Conservation (phyloP, 495 filamentous ascomycete species). For the Aspergillus conjunctus region DNA sequence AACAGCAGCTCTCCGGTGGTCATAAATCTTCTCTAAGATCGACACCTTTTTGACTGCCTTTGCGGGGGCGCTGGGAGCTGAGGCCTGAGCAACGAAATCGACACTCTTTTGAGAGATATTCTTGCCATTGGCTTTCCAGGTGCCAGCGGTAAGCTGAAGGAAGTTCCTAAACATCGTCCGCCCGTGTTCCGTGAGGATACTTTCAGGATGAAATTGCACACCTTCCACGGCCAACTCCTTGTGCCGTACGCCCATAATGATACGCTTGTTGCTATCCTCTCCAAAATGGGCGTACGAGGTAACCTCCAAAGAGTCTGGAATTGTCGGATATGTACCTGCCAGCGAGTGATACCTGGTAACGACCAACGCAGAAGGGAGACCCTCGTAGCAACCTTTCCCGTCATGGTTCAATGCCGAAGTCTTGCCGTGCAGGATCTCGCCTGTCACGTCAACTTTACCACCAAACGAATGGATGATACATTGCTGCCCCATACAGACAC, state of each 20-base stretch:
- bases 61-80: constrained; percentile 25
- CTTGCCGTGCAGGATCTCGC: constrained; percentile 96
- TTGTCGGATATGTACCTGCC: constrained; percentile 85
- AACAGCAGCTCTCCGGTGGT: constrained; percentile 74
- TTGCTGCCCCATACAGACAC: constrained; percentile 99
- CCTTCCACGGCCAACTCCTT: constrained; percentile 88
- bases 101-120: constrained; percentile 25
- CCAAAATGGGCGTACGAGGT: constrained; percentile 79
- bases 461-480: constrained; percentile 93
- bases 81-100: constrained; percentile 19
- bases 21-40: constrained; percentile 91
- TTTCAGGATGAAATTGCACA: constrained; percentile 97
- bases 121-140: constrained; percentile 79
- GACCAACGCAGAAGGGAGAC: constrained; percentile 72
- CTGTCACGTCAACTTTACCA: constrained; percentile 86
- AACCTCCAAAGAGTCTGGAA: constrained; percentile 86
- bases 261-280: constrained; percentile 59
- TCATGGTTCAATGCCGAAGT: constrained; percentile 90
- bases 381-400: constrained; percentile 79
- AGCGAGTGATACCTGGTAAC: constrained; percentile 97
- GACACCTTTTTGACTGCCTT: constrained; percentile 64
- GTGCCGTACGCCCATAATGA: constrained; percentile 97
- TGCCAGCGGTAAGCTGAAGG: constrained; percentile 80
- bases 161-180: constrained; percentile 92
- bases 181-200: constrained; percentile 88